Conservation (phyloP, 2,329 filamentous ascomycete species). For the Erysiphe pulchra region DNA sequence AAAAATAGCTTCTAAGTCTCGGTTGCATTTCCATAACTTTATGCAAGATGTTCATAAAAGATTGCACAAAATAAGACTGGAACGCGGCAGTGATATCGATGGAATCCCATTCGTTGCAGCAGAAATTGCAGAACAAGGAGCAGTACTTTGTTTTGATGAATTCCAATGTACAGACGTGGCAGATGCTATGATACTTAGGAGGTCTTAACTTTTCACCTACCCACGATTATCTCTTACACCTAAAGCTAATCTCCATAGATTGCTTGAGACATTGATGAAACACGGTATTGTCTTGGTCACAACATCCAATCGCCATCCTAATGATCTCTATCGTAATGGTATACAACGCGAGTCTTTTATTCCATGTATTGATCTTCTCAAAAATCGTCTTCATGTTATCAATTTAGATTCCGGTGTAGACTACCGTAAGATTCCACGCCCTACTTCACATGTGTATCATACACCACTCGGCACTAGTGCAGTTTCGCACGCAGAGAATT, state of each 20-base stretch:
- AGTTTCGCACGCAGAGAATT: conserved; percentile 62
- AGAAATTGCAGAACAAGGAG: conserved; percentile 66
- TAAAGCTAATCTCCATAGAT: conserved; percentile 16
- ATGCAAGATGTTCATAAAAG: conserved; percentile 95
- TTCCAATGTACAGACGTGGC: conserved; percentile 98
- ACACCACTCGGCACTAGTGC: conserved; percentile 61
- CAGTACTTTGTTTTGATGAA: conserved; percentile 90
- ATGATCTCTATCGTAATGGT: conserved; percentile 93
- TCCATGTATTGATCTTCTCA: conserved; percentile 80
- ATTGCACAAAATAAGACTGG: conserved; percentile 71
- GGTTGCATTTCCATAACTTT: conserved; percentile 98
- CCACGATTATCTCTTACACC: too few relatives aligned
- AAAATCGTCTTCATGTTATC: conserved; percentile 60
- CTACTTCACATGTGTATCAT: conserved; percentile 84
- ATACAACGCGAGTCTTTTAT: conserved; percentile 91
- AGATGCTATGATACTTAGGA: conserved; percentile 88
- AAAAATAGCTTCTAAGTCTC: conserved; percentile 57
- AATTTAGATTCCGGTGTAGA: conserved; percentile 90
- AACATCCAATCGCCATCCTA: conserved; percentile 86
- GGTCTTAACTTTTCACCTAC: conserved; percentile 18
- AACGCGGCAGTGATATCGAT: conserved; percentile 72
- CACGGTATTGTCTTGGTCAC: conserved; percentile 93
- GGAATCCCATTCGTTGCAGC: conserved; percentile 79
- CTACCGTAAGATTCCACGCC: conserved; percentile 88
- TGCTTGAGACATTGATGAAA: conserved; percentile 78